phyloP scores from a whole-genome alignment of 2,329 filamentous ascomycete species.

The Trichoderma sp. region DNA sequence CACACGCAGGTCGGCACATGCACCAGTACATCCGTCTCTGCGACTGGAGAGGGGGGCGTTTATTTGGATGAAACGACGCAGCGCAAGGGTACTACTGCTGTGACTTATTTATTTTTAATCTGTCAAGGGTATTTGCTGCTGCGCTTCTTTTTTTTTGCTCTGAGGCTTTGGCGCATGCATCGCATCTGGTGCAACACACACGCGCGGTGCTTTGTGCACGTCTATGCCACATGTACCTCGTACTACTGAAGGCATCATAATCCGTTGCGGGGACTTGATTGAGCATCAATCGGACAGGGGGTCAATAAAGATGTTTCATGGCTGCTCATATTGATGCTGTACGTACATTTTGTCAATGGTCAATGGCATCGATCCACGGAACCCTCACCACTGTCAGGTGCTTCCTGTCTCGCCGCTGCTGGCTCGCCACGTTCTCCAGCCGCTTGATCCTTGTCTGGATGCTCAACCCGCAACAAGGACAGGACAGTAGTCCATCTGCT shows the following conservation, averaged over 20 bases:
- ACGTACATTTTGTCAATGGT: not conserved
- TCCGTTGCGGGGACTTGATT: too few relatives aligned
- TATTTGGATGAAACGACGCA: constrained; percentile 14
- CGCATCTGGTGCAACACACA: not conserved
- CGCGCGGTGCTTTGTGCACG: not conserved
- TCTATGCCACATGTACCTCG: too few relatives aligned
- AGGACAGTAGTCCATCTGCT: not conserved
- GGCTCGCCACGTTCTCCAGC: too few relatives aligned
- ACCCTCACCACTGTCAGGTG: not conserved
- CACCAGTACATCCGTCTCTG: not conserved
- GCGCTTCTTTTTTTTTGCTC: not conserved
- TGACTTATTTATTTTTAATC: not conserved
- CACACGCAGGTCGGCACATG: not conserved
- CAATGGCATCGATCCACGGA: not conserved
- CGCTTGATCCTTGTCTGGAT: not conserved
- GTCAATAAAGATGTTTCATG: too few relatives aligned
- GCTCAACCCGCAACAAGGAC: not conserved
- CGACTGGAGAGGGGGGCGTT: not conserved
- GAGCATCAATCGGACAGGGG: too few relatives aligned
- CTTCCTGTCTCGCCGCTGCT: too few relatives aligned
- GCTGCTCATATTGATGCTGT: not conserved
- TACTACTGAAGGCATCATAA: too few relatives aligned
- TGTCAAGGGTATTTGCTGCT: not conserved
- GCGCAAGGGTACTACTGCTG: constrained; percentile 4
- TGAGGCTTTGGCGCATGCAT: not conserved